A percentile compares a stretch with the other conserved stretches of the same genome.
These are phyloP conservation scores for Fibroporia radiculosa DNA, from an alignment of 768 basidiomycete species.

Conservation along the genomic window DNA sequence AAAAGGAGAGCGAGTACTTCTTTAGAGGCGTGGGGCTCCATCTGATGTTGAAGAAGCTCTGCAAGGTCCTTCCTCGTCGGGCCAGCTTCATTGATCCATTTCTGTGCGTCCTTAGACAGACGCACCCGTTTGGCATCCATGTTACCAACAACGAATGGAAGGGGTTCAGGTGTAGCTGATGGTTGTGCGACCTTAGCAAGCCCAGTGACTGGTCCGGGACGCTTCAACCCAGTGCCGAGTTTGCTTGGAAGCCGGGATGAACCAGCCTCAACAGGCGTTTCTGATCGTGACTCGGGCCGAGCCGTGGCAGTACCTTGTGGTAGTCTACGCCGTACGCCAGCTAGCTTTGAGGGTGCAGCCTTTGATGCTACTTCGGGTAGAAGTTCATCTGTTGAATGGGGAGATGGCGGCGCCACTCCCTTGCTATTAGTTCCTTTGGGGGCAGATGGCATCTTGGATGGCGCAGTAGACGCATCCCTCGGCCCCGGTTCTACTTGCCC, in stretches of 20 bases:
- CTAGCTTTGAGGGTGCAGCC: slow-evolving; percentile 38
- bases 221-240: slow-evolving; percentile 36
- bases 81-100: slow-evolving; percentile 84
- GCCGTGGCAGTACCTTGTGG: slow-evolving; percentile 45
- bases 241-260: slow-evolving; percentile 28
- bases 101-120: slow-evolving; percentile 65
- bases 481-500: slow-evolving; percentile 21
- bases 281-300: slow-evolving; percentile 40
- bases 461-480: slow-evolving; percentile 18
- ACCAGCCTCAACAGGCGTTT: slow-evolving; percentile 27
- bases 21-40: slow-evolving; percentile 77
- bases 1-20: slow-evolving; percentile 75
- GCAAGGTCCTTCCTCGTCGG: slow-evolving; percentile 80
- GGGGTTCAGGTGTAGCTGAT: slow-evolving; percentile 23
- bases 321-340: slow-evolving; percentile 65
- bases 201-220: slow-evolving; percentile 26
- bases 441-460: slow-evolving; percentile 13
- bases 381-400: slow-evolving; percentile 40
- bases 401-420: slow-evolving; percentile 21
- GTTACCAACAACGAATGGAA: slow-evolving; percentile 44
- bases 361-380: slow-evolving; percentile 27
- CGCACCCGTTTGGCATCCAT: slow-evolving; percentile 57
- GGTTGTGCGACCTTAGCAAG: slow-evolving; percentile 27
- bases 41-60: slow-evolving; percentile 82
- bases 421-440: slow-evolving; percentile 13